Conservation (phyloP, 768 basidiomycete genomes). For the Lactarius hatsudake region DNA sequence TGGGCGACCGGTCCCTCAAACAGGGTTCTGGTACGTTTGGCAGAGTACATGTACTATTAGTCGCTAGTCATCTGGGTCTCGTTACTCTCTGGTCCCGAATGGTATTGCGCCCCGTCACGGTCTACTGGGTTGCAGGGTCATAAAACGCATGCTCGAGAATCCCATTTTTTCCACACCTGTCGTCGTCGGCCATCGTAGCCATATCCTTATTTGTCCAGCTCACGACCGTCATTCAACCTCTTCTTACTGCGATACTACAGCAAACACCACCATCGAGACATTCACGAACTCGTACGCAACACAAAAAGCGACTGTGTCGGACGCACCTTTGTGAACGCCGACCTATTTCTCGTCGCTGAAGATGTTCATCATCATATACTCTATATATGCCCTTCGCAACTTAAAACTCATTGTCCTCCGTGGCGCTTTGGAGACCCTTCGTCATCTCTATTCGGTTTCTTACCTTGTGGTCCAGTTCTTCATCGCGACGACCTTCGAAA, state of each 20-base stretch:
- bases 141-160: neutral
- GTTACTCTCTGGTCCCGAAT: neutral
- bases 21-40: too few species aligned
- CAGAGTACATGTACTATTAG: too few species aligned
- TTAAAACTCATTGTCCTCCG: constrained; percentile 61
- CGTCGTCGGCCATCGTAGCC: neutral
- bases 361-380: constrained; percentile 48
- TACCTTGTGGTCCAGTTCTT: constrained; percentile 57
- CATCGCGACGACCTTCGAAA: constrained; percentile 59
- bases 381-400: constrained; percentile 56
- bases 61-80: neutral
- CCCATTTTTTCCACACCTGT: neutral
- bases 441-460: constrained; percentile 43
- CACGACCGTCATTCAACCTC: neutral
- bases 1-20: too few species aligned
- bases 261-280: constrained; percentile 1
- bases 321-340: constrained; percentile 14
- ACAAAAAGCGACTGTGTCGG: constrained; percentile 2
- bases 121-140: neutral
- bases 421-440: constrained; percentile 54
- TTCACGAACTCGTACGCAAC: neutral
- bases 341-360: constrained; percentile 38
- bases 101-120: neutral
- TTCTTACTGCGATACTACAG: neutral
- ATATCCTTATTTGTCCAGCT: constrained; percentile 11